Evolutionary conservation across 2,329 filamentous ascomycete genomes (phyloP).

Genomic region (Sphaerulina vaccinii): DNA sequence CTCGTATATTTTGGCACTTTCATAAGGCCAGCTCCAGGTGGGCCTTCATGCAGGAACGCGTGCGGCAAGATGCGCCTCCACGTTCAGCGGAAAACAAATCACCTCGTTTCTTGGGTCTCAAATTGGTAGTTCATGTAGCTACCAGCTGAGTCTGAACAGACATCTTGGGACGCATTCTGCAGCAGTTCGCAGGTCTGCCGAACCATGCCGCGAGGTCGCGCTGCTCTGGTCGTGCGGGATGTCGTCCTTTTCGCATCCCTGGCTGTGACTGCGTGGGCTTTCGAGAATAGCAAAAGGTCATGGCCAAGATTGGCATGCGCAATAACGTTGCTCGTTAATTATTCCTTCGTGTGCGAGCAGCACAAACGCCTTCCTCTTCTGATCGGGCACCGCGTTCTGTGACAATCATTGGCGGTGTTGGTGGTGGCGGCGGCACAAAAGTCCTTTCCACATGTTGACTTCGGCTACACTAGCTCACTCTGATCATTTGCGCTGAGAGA

Average conservation of each 20-base stretch:
- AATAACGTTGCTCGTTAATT: background rate
- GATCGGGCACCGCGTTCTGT: background rate
- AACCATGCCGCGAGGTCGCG: too few species aligned
- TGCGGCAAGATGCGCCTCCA: background rate
- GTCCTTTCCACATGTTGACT: background rate
- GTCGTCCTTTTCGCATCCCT: background rate
- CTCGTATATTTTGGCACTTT: background rate
- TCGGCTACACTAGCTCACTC: background rate
- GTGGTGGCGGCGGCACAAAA: background rate
- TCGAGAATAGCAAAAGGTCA: background rate
- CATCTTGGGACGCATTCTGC: background rate
- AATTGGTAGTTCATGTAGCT: background rate
- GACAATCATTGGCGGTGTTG: too few species aligned
- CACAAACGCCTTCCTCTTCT: too few species aligned
- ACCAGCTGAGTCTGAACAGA: background rate
- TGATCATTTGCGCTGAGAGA: background rate
- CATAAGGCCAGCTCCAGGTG: background rate
- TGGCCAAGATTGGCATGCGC: background rate
- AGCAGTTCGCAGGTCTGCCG: background rate
- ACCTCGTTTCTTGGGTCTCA: background rate
- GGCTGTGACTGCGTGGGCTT: background rate
- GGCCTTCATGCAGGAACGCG: background rate
- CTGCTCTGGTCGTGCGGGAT: too few species aligned
- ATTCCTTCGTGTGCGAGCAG: background rate
- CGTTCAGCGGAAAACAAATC: background rate